Conservation (phyloP, 1,284 basidiomycete species). For the Melampsora larici-populina region DNA sequence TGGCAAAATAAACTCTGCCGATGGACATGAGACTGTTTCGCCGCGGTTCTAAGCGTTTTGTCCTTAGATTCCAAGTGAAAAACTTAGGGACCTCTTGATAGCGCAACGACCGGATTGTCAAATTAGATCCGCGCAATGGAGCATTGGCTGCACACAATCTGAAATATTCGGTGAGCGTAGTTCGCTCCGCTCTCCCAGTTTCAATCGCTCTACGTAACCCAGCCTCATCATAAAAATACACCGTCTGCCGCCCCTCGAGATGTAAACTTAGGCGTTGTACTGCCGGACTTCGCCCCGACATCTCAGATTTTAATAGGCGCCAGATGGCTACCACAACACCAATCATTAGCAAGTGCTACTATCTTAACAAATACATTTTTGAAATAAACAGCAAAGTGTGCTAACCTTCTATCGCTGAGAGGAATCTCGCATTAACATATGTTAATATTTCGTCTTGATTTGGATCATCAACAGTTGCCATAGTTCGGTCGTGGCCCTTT, state of each 20-base stretch:
- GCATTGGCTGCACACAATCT: neutral
- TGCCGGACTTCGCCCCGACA: neutral
- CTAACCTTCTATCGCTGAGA: slow-evolving; percentile 12
- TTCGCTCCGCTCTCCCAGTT: neutral
- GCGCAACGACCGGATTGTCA: no score
- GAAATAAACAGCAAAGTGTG: no score
- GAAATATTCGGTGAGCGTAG: slow-evolving; percentile 1
- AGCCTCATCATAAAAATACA: neutral
- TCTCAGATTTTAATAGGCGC: neutral
- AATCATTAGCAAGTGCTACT: neutral
- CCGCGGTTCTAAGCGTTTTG: neutral
- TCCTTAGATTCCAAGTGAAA: neutral
- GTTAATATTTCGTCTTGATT: neutral
- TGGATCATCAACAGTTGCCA: slow-evolving; percentile 45
- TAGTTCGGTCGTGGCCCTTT: slow-evolving; percentile 57
- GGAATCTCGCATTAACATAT: slow-evolving; percentile 5
- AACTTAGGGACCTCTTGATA: neutral
- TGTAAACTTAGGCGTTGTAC: slow-evolving; percentile 4
- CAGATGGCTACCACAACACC: neutral
- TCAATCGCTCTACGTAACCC: neutral
- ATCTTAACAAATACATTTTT: no score
- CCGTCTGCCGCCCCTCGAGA: neutral
- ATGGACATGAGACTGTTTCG: neutral
- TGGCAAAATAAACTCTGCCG: neutral
- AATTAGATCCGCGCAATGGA: no score